phyloP scores from a whole-genome alignment of 2,329 filamentous ascomycete genomes.

The Arthrobotrys sinensis region DNA sequence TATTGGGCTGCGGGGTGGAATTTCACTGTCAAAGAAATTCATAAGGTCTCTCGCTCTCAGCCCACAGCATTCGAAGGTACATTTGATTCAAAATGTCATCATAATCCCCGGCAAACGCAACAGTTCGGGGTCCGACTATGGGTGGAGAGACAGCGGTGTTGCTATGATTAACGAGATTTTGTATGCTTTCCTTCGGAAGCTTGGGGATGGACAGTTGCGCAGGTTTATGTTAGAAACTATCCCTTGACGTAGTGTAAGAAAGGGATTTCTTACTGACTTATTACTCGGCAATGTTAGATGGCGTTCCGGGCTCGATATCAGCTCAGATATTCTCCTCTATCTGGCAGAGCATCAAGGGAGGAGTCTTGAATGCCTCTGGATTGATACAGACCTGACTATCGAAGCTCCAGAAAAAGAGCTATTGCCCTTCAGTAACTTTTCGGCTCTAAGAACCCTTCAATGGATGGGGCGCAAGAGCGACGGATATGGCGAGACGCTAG shows the following conservation, averaged over 20 bases:
- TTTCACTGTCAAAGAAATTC: not conserved
- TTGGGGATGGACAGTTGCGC: not conserved
- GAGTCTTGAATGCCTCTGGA: not conserved
- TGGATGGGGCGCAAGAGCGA: too few species aligned
- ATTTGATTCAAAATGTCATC: not conserved
- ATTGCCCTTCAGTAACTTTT: too few species aligned
- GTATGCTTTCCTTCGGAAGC: not conserved
- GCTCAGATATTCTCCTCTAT: not conserved
- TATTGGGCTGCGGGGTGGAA: not conserved
- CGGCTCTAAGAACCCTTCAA: too few species aligned
- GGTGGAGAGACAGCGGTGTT: too few species aligned
- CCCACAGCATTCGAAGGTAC: not conserved
- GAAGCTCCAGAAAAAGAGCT: too few species aligned
- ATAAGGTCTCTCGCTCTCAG: not conserved
- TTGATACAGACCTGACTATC: not conserved
- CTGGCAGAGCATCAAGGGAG: not conserved
- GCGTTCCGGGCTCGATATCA: not conserved
- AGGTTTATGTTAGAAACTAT: not conserved
- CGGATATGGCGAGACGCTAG: too few species aligned
- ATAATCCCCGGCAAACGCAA: too few species aligned
- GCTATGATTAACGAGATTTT: not conserved
- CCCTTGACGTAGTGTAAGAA: too few species aligned
- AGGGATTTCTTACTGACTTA: too few species aligned
- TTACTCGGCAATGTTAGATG: not conserved
- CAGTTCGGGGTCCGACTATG: too few species aligned